These are phyloP conservation scores for Nothophaeocryptopus gaeumannii DNA, from an alignment of 2,329 filamentous ascomycete species.

Conservation along the genomic window DNA sequence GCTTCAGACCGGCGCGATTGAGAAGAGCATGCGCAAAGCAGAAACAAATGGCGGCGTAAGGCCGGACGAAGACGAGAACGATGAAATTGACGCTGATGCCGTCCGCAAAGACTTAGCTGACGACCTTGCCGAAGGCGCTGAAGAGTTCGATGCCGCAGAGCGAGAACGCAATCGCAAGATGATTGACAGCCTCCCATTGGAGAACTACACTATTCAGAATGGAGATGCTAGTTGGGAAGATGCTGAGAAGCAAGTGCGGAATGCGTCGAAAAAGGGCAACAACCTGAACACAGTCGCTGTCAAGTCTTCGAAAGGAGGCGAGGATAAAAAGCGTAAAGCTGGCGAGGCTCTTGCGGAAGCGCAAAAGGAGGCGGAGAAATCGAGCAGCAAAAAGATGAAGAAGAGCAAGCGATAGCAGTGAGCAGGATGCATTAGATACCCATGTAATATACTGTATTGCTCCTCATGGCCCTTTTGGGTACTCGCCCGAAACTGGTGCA, in stretches of 20 bases:
- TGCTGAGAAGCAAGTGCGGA: conserved; percentile 70
- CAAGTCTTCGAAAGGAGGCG: conserved; percentile 28
- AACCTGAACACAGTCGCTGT: conserved; percentile 70
- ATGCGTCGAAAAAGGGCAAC: conserved; percentile 41
- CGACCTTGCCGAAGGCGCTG: conserved; percentile 78
- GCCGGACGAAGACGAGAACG: conserved; percentile 29
- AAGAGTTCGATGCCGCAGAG: conserved; percentile 65
- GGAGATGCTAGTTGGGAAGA: conserved; percentile 55
- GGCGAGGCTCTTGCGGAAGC: conserved; percentile 37
- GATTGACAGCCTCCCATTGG: conserved; percentile 85
- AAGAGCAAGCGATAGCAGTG: conserved; percentile 18
- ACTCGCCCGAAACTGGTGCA: no score
- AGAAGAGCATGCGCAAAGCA: conserved; percentile 44
- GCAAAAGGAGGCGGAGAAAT: conserved; percentile 35
- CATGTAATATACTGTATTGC: no score
- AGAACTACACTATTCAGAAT: conserved; percentile 65
- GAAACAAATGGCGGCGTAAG: conserved; percentile 33
- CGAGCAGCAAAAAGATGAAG: conserved; percentile 32
- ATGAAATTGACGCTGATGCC: conserved; percentile 51
- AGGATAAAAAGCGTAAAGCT: conserved; percentile 36
- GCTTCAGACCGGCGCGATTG: conserved; percentile 68
- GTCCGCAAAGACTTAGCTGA: conserved; percentile 62
- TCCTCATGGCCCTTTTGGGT: no score
- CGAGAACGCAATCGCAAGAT: conserved; percentile 79
- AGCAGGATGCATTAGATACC: no score